Evolutionary conservation across 2,329 filamentous ascomycete species (phyloP).

Genomic region (Fusarium beomiforme): DNA sequence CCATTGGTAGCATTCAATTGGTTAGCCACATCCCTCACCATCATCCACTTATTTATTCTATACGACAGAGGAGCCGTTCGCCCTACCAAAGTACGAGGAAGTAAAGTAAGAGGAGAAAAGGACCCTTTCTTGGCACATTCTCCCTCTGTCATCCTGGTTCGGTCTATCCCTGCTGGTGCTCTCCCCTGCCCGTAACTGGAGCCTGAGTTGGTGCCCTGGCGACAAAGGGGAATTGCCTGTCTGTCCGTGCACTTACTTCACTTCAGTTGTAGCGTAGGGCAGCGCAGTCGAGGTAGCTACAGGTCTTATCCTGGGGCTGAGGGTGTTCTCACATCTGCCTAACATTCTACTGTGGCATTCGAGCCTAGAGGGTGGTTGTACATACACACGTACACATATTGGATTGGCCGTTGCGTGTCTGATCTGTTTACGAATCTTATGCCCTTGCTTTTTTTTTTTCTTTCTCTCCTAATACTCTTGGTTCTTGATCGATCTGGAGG

Average conservation of each 20-base stretch:
- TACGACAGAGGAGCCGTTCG: neutral
- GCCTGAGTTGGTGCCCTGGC: conserved; percentile 35
- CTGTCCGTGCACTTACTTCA: conserved; percentile 19
- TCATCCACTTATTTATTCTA: neutral
- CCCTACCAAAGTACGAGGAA: conserved; percentile 11
- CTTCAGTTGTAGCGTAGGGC: conserved; percentile 1
- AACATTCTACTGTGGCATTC: conserved; percentile 24
- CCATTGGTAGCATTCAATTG: no score
- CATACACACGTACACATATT: conserved; percentile 20
- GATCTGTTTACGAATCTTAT: conserved; percentile 22
- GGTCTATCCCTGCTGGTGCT: conserved; percentile 9
- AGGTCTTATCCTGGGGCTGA: conserved; percentile 13
- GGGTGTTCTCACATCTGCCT: conserved; percentile 9
- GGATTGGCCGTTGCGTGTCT: conserved; percentile 25
- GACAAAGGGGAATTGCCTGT: conserved; percentile 39
- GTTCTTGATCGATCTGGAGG: conserved; percentile 31
- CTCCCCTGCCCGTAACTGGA: conserved; percentile 38
- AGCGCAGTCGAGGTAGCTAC: neutral
- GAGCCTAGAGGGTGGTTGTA: conserved; percentile 18
- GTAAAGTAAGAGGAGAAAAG: conserved; percentile 10
- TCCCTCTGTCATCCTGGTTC: conserved; percentile 31
- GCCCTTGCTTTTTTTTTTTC: conserved; percentile 6
- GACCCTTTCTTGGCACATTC: conserved; percentile 37
- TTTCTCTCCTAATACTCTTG: conserved; percentile 1
- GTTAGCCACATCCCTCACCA: neutral